These are phyloP conservation scores for Corrigiola litoralis DNA, from an alignment of 179 eudicot species.

Conservation along the genomic window DNA sequence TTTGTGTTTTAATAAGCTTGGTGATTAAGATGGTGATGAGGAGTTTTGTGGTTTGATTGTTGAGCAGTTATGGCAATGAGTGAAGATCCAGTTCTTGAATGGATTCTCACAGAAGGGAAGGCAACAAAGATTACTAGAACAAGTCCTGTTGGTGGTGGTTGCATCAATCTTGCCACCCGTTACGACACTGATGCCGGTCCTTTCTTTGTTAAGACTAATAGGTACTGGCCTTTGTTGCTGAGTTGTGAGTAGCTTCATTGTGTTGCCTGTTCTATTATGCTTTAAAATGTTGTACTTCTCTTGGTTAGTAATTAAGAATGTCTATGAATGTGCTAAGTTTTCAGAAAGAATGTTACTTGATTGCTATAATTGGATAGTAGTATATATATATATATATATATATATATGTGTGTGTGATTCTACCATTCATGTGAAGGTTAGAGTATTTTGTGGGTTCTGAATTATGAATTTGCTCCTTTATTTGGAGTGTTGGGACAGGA, in stretches of 20 bases:
- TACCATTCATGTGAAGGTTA: background rate
- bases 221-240: slow-evolving; percentile 32
- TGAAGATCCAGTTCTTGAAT: slow-evolving; percentile 78
- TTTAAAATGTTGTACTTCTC: background rate
- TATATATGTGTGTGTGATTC: background rate
- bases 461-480: slow-evolving; percentile 1
- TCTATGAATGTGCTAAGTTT: background rate
- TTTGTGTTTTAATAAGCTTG: background rate
- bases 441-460: background rate
- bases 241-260: background rate
- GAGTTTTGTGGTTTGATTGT: slow-evolving; percentile 12
- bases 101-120: slow-evolving; percentile 87
- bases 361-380: background rate
- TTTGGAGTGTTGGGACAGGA: slow-evolving; percentile 44
- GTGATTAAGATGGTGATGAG: background rate
- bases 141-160: slow-evolving; percentile 88
- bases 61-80: slow-evolving; percentile 65
- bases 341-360: background rate
- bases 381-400: too few species aligned
- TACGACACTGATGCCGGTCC: slow-evolving; percentile 87
- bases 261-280: slow-evolving; percentile 3
- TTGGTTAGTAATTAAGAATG: background rate
- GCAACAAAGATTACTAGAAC: slow-evolving; percentile 65
- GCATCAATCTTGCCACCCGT: slow-evolving; percentile 79
- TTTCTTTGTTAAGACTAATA: slow-evolving; percentile 88